Conservation (phyloP, 306 rosid species). For the Chamaecrista fasciculata region DNA sequence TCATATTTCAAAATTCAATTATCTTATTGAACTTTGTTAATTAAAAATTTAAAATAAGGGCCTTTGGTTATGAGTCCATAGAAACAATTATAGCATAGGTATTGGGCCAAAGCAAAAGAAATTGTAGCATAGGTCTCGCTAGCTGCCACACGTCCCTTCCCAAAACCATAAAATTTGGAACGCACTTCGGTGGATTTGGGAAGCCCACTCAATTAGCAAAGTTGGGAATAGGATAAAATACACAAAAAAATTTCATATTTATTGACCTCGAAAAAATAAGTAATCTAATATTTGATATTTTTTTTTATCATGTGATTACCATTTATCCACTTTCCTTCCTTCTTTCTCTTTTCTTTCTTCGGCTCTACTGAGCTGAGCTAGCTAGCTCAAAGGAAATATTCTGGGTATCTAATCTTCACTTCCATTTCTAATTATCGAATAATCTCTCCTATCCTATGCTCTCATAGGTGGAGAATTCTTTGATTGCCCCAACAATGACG, state of each 20-base stretch:
- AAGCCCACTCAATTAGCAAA: constrained; percentile 3
- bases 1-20: too few relatives aligned
- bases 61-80: too few relatives aligned
- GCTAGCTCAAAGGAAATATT: constrained; percentile 7
- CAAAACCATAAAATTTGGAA: background rate
- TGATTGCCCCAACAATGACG: constrained; percentile 43
- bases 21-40: too few relatives aligned
- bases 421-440: constrained; percentile 17
- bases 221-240: too few relatives aligned
- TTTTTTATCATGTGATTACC: constrained; percentile 35
- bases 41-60: too few relatives aligned
- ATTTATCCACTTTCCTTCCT: background rate
- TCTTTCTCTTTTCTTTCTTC: background rate
- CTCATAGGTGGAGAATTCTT: constrained; percentile 17
- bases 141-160: background rate
- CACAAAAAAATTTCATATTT: too few relatives aligned
- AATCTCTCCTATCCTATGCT: constrained; percentile 19
- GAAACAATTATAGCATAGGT: too few relatives aligned
- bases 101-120: too few relatives aligned
- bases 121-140: background rate
- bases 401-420: background rate
- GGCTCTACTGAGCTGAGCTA: constrained; percentile 25
- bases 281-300: constrained; percentile 25
- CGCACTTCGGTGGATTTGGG: constrained; percentile 8
- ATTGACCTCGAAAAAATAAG: too few relatives aligned